Conservation (phyloP, 1,284 basidiomycete species). For the Ustilago loliicola region DNA sequence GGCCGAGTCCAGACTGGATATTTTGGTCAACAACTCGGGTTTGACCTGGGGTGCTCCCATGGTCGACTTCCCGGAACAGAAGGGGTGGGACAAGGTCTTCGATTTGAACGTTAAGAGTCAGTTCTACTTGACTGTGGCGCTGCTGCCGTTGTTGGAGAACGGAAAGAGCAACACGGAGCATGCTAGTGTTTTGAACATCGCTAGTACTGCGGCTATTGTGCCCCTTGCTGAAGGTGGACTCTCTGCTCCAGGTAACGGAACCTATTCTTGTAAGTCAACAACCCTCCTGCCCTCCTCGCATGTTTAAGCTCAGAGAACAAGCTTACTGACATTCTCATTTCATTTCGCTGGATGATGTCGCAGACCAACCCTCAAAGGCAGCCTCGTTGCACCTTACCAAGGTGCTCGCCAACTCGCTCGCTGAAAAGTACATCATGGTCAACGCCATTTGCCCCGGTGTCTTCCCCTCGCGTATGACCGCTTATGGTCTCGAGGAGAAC, state of each 20-base stretch:
- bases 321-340: constrained; percentile 7
- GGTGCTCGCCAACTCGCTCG: constrained; percentile 79
- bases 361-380: constrained; percentile 77
- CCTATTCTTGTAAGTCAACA: constrained; percentile 80
- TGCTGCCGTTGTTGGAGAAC: constrained; percentile 63
- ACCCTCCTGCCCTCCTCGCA: too few species aligned
- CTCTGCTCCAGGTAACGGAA: constrained; percentile 77
- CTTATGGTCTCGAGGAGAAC: constrained; percentile 77
- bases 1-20: constrained; percentile 78
- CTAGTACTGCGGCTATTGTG: constrained; percentile 79
- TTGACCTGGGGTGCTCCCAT: constrained; percentile 84
- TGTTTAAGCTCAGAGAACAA: background rate
- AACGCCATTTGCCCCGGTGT: constrained; percentile 85
- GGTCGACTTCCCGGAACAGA: constrained; percentile 77
- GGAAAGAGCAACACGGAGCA: constrained; percentile 74
- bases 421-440: constrained; percentile 74
- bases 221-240: constrained; percentile 74
- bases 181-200: constrained; percentile 79
- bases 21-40: constrained; percentile 68
- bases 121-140: constrained; percentile 69
- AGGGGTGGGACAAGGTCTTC: constrained; percentile 79
- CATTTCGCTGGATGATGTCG: background rate
- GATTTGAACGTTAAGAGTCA: constrained; percentile 68
- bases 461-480: constrained; percentile 89
- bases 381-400: constrained; percentile 84